These are phyloP conservation scores for Rhododendron simsii DNA, from an alignment of 148 eudicot genomes.

Conservation along the genomic window DNA sequence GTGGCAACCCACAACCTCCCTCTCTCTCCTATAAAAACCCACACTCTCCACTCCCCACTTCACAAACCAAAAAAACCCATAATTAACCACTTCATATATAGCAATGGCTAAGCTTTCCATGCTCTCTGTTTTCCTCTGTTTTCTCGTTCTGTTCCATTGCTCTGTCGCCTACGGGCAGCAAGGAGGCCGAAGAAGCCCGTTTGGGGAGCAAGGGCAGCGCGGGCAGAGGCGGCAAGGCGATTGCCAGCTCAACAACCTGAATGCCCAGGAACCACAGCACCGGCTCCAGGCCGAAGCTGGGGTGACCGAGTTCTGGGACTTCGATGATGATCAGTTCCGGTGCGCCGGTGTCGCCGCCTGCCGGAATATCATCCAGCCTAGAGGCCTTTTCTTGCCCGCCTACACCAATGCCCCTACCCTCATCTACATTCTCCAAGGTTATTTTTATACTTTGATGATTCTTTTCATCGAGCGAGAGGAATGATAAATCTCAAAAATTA, in stretches of 20 bases:
- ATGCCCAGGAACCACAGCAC: conserved; percentile 47
- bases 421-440: conserved; percentile 55
- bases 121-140: conserved; percentile 22
- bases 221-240: conserved; percentile 19
- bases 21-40: conserved; percentile 30
- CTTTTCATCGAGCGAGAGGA: no score
- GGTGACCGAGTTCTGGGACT: conserved; percentile 58
- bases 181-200: background rate
- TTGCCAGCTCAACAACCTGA: conserved; percentile 45
- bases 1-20: conserved; percentile 30
- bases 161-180: conserved; percentile 21
- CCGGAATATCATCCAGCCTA: conserved; percentile 44
- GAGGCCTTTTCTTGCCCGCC: conserved; percentile 67
- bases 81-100: no score
- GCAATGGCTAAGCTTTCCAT: conserved; percentile 40
- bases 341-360: conserved; percentile 61
- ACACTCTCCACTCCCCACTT: conserved; percentile 37
- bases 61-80: background rate
- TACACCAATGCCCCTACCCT: conserved; percentile 51
- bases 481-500: no score
- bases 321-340: conserved; percentile 42
- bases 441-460: no score
- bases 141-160: conserved; percentile 32
- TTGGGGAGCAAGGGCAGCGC: background rate
- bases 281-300: conserved; percentile 58